phyloP scores from a whole-genome alignment of 805 yeast species.

The Lachancea sp. region DNA sequence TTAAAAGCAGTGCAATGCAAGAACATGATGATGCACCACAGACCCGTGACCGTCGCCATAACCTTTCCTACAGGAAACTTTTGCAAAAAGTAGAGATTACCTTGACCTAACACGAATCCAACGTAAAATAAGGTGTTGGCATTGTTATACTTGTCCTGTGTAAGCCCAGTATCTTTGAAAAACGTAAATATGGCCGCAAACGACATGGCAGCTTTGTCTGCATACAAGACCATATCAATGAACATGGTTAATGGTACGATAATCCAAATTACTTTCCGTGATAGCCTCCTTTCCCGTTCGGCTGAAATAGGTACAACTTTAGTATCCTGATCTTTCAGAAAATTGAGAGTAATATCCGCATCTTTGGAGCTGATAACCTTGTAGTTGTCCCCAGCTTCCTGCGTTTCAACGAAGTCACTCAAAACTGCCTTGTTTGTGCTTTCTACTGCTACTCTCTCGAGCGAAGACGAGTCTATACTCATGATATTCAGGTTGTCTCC shows the following conservation, averaged over 20 bases:
- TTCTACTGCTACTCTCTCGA: neutral
- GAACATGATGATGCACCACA: conserved; percentile 45
- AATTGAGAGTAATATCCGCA: conserved; percentile 37
- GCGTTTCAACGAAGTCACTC: neutral
- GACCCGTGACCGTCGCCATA: conserved; percentile 32
- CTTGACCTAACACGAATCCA: conserved; percentile 45
- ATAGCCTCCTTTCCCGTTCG: conserved; percentile 36
- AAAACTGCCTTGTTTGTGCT: neutral
- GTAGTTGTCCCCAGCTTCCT: conserved; percentile 9
- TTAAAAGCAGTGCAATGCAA: conserved; percentile 41
- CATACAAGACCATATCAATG: conserved; percentile 40
- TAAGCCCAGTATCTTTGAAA: conserved; percentile 41
- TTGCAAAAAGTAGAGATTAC: conserved; percentile 40
- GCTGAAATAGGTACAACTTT: conserved; percentile 37
- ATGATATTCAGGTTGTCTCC: too few species aligned
- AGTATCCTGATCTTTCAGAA: conserved; percentile 33
- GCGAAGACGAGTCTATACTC: too few species aligned
- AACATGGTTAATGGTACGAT: conserved; percentile 36
- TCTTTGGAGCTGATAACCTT: conserved; percentile 31
- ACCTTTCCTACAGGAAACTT: conserved; percentile 38
- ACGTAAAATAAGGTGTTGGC: conserved; percentile 48
- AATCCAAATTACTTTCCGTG: conserved; percentile 35
- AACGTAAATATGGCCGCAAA: conserved; percentile 45
- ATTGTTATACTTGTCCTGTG: conserved; percentile 40
- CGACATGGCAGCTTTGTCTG: conserved; percentile 47